These are phyloP conservation scores for Piper longum DNA, from an alignment of 164 flowering plant genomes.

Conservation along the genomic window DNA sequence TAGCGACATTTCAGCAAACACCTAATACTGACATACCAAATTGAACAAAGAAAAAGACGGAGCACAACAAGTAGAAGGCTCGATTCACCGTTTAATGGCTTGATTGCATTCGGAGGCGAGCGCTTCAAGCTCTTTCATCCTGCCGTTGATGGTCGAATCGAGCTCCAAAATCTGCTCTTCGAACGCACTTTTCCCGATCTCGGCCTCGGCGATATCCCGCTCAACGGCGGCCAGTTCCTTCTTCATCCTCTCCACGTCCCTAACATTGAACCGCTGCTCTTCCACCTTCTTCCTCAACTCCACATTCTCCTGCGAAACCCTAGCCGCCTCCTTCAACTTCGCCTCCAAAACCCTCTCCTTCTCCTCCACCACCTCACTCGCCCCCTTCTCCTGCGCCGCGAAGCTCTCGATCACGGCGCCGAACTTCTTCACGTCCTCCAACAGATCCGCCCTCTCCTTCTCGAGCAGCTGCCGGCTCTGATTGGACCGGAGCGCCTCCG, in stretches of 20 bases:
- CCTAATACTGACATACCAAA: background rate
- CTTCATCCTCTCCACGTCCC: slow-evolving; percentile 94
- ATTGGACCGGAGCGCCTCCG: slow-evolving; percentile 26
- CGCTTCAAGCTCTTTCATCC: slow-evolving; percentile 63
- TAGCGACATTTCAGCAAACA: slow-evolving; percentile 11
- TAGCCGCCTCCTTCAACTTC: slow-evolving; percentile 36
- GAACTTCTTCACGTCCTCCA: slow-evolving; percentile 63
- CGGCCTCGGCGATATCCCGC: slow-evolving; percentile 67
- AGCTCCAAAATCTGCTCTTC: slow-evolving; percentile 91
- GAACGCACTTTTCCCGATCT: slow-evolving; percentile 50
- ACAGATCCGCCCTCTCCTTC: slow-evolving; percentile 43
- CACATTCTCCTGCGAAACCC: slow-evolving; percentile 64
- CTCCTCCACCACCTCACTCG: slow-evolving; percentile 45
- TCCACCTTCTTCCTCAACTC: slow-evolving; percentile 59
- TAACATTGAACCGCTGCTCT: slow-evolving; percentile 50
- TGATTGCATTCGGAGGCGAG: slow-evolving; percentile 67
- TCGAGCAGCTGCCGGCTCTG: slow-evolving; percentile 52
- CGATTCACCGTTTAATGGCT: slow-evolving; percentile 36
- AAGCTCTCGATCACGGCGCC: slow-evolving; percentile 30
- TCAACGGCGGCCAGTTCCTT: slow-evolving; percentile 78
- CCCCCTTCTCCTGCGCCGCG: slow-evolving; percentile 11
- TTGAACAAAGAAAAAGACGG: background rate
- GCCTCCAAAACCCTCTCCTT: slow-evolving; percentile 51
- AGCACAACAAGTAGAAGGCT: background rate
- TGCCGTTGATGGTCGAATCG: slow-evolving; percentile 27